A percentile compares a stretch with the other conserved stretches of the same genome.
Evolutionary conservation across 164 flowering plant genomes (phyloP).

Genomic region (Warburgia ugandensis): DNA sequence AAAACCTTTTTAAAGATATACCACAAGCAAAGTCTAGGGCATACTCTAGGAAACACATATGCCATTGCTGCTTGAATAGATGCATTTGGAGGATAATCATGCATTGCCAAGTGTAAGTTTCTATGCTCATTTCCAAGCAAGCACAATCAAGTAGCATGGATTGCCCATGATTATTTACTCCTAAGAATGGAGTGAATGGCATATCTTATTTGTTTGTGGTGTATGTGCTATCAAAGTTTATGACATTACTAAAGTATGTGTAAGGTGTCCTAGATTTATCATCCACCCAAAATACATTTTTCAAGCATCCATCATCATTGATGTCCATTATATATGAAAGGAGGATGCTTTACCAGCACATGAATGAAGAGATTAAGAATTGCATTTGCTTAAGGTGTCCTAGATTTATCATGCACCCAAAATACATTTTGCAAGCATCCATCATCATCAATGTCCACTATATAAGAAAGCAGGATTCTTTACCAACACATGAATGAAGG

Average conservation of each 20-base stretch:
- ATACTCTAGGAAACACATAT: no score
- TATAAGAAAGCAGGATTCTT: conserved; percentile 6
- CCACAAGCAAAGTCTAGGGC: no score
- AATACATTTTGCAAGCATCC: not conserved
- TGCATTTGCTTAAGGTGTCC: not conserved
- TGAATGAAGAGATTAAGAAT: not conserved
- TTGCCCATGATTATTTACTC: conserved; percentile 8
- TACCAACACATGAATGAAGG: not conserved
- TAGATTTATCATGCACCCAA: conserved; percentile 7
- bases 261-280: not conserved
- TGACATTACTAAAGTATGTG: conserved; percentile 4
- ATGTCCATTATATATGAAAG: conserved; percentile 4
- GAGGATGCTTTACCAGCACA: not conserved
- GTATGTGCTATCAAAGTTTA: conserved; percentile 8
- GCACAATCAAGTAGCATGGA: conserved; percentile 8
- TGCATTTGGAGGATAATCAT: no score
- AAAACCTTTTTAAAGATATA: no score
- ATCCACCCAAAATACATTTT: conserved; percentile 7
- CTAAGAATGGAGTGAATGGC: conserved; percentile 8
- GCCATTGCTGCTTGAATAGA: no score
- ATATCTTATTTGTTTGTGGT: not conserved
- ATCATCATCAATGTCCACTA: conserved; percentile 3
- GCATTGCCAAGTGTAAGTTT: no score
- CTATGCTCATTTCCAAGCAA: no score
- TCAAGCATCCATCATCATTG: not conserved